A percentile compares a stretch with the other conserved stretches of the same genome.
These are phyloP conservation scores for Linnemannia elongata DNA, from an alignment of 192 early-diverging fungal genomes.

Conservation along the genomic window DNA sequence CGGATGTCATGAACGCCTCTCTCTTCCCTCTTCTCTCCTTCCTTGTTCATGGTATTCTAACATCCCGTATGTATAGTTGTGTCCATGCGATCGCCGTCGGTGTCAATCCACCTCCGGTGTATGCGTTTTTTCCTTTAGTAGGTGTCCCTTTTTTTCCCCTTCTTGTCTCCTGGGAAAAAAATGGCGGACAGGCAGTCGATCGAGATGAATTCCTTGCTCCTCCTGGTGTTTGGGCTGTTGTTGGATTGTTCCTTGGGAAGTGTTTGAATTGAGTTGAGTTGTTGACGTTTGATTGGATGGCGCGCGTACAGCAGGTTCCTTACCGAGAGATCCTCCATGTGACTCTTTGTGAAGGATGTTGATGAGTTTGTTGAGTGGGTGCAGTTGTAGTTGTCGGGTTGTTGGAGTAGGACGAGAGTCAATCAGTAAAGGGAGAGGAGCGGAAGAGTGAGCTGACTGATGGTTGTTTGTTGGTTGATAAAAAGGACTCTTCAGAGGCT, in stretches of 20 bases:
- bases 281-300: neutral
- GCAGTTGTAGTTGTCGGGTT: neutral
- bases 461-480: neutral
- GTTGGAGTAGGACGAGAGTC: neutral
- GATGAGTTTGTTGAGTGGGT: neutral
- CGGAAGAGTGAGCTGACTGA: neutral
- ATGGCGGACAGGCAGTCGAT: no score
- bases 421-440: conserved; percentile 9
- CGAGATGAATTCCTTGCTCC: no score
- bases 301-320: neutral
- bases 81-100: neutral
- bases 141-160: no score
- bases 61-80: neutral
- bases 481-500: neutral
- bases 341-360: neutral
- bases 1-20: neutral
- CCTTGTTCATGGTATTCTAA: neutral
- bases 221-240: neutral
- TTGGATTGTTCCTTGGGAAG: neutral
- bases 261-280: neutral
- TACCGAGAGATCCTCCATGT: conserved; percentile 56
- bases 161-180: no score
- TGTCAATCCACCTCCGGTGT: no score
- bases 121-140: no score
- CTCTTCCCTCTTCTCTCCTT: neutral